These are phyloP conservation scores for Fusarium concolor DNA, from an alignment of 2,329 filamentous ascomycete species.

Conservation along the genomic window DNA sequence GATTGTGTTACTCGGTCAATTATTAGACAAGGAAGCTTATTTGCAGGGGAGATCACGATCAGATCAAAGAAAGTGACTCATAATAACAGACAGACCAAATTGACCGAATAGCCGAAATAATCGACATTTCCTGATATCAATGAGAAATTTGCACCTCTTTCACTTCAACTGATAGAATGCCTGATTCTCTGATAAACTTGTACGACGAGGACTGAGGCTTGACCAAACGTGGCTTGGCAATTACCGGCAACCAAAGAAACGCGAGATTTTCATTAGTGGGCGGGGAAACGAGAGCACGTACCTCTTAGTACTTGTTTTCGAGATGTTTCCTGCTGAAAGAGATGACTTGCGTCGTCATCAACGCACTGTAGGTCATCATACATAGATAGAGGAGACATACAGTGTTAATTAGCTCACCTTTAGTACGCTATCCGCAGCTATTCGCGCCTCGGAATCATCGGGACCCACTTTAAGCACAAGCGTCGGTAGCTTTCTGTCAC, in stretches of 20 bases:
- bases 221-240: slow-evolving; percentile 37
- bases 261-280: slow-evolving; percentile 13
- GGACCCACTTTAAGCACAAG: slow-evolving; percentile 32
- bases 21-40: slow-evolving; percentile 2
- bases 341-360: not conserved
- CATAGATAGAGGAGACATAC: not conserved
- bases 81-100: not conserved
- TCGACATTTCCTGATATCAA: slow-evolving; percentile 18
- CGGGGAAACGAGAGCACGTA: slow-evolving; percentile 35
- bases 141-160: not conserved
- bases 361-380: slow-evolving; percentile 3
- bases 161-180: slow-evolving; percentile 13
- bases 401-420: not conserved
- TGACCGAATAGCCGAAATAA: slow-evolving; percentile 2
- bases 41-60: not conserved
- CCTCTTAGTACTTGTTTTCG: slow-evolving; percentile 40
- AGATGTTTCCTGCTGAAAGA: slow-evolving; percentile 31
- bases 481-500: slow-evolving; percentile 45
- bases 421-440: not conserved
- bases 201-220: slow-evolving; percentile 26
- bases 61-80: not conserved
- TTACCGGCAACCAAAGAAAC: slow-evolving; percentile 28
- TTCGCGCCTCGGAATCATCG: slow-evolving; percentile 18
- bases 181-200: slow-evolving; percentile 22
- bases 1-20: slow-evolving; percentile 5